Base-by-base conservation (phyloP, 768 basidiomycete genomes). In the Suillus paluster region DNA sequence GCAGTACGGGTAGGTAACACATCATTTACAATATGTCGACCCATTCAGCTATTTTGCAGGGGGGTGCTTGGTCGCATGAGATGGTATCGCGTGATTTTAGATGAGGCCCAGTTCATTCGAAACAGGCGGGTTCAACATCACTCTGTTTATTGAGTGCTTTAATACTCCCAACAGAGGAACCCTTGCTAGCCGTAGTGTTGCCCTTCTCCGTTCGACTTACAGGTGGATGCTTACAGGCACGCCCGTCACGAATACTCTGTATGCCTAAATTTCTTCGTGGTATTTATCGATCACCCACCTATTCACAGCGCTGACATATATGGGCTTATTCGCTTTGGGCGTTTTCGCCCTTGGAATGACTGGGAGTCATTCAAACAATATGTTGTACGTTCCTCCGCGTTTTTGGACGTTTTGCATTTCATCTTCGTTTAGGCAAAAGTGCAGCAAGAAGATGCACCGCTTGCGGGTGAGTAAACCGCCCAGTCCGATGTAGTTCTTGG, bases 211-310 rank as follows among this genome's bases (percentile, higher is more conserved):
- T 46, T 75, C 87, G 0, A 86, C 82, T 63, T 88, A 89, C 67
- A 78, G 91, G 23, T 95, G 93, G 93, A 86, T 86, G 78, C 78
- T 94, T 27, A 92, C 90, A 0, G 89, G 90, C 39, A 91, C 90
- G 0, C 89, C 90, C 1, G 84, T 91, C 11, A 90, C 89, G 0
- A 90, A 91, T 60, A 85, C 87, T 3, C 74, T 86, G 89, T 89
- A 66, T 5, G 80, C 62, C 19, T 25, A 38, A 39, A 23, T 23
- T 39, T 8, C 12, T 53, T 59, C 9, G 15, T 12, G 15, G 15
- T n/a, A 54, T 36, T 58, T 58, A 25, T 56, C 17, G n/a, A 14
- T 52, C 27, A 25, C 27, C 10, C 10, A 58, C 30, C 17, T 56
- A 17, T 5, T 44, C 19, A 3, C 27, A 44, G 88, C 23, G 85